These are phyloP conservation scores for Alternaria consortialis DNA, from an alignment of 2,329 filamentous ascomycete genomes.

Conservation along the genomic window DNA sequence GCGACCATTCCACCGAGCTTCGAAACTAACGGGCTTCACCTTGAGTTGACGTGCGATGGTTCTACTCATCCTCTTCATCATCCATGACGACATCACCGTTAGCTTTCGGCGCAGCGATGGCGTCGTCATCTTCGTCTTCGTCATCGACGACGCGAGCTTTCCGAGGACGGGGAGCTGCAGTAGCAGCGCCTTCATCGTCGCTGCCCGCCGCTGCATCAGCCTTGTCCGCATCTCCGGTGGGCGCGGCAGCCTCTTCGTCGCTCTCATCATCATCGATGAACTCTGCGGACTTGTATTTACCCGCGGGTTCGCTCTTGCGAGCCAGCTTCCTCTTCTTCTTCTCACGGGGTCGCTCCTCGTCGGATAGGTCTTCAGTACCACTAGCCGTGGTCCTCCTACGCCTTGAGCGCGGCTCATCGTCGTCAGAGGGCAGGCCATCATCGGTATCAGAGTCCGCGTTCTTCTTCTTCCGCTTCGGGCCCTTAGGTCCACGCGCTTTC, in stretches of 20 bases:
- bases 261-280: slow-evolving; percentile 81
- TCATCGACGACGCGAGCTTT: slow-evolving; percentile 47
- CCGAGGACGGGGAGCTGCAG: slow-evolving; percentile 36
- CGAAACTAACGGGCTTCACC: not conserved
- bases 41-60: not conserved
- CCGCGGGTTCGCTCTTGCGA: slow-evolving; percentile 56
- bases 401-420: slow-evolving; percentile 51
- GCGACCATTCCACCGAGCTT: not conserved
- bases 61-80: slow-evolving; percentile 45
- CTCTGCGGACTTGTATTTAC: slow-evolving; percentile 87
- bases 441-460: slow-evolving; percentile 58
- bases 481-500: slow-evolving; percentile 62
- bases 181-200: slow-evolving; percentile 33
- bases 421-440: slow-evolving; percentile 49
- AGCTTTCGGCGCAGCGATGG: slow-evolving; percentile 28
- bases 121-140: slow-evolving; percentile 45
- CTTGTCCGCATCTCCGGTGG: slow-evolving; percentile 29
- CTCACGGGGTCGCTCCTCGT: slow-evolving; percentile 67
- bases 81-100: slow-evolving; percentile 38
- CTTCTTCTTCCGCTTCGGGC: slow-evolving; percentile 69
- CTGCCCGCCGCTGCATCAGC: slow-evolving; percentile 18
- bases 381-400: slow-evolving; percentile 48
- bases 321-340: slow-evolving; percentile 71
- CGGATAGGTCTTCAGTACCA: slow-evolving; percentile 57
- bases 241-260: slow-evolving; percentile 38